Evolutionary conservation across 2,329 filamentous ascomycete species (phyloP), one percentile per base, ranked within the genome.

Genomic region (Claviceps humidiphila): DNA sequence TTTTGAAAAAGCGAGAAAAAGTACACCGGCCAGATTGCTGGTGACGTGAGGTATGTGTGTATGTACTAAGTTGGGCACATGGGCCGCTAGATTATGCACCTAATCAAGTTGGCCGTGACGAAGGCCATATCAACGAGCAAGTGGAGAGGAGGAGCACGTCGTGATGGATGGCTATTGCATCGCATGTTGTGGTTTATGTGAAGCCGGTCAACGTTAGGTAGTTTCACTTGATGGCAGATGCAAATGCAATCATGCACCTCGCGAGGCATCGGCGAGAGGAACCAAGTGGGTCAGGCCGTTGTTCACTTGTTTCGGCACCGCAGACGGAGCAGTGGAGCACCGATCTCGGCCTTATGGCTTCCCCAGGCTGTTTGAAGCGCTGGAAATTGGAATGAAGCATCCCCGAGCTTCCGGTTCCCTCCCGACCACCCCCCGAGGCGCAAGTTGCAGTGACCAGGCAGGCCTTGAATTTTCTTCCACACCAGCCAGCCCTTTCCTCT

Each of bases 401-500:
- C 30, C 30, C 30, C 30, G 30, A 11, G 30, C 30, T 34, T 34
- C 30, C 42, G 22, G 39, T 45, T 26, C 38, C 45, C 41, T 44
- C 48, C 42, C 43, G 37, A 37, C 20, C 20, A 5, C 17, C 42
- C 5, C 22, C 42, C 6, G 16, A 26, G 22, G 11, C 43, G 24
- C 30, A 48, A 50, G 38, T 20, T 44, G 42, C 30, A 22, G 22
- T 22, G 22, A 59, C 51, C 57, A 16, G 13, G 1, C 22, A 22
- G 22, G 42, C 20, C 3, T 43, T 14, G 42, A 56, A 53, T 55
- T 55, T 50, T 50, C 34, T 42, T 22, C 17, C 41, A 34, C 30
- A 34, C 9, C 30, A 11, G 30, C 9, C 30, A 11, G 30, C 59
- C 57, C 55, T 56, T 55, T 53, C 54, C 50, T 52, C 52, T 20